Evolutionary conservation across 2,329 filamentous ascomycete genomes (phyloP).

Genomic region (Ciborinia camelliae): DNA sequence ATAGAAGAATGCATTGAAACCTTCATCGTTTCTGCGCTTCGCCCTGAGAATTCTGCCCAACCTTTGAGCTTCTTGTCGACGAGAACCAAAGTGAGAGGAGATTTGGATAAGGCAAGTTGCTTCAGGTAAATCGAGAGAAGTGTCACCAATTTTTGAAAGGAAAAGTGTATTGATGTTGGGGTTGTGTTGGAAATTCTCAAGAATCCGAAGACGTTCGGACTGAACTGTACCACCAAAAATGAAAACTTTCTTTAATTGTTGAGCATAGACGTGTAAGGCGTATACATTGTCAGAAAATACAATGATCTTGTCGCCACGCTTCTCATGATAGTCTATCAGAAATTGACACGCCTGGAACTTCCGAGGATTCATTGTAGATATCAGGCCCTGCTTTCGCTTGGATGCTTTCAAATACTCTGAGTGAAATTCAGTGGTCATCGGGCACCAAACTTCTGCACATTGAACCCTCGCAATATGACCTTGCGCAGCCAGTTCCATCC

Average conservation of each 20-base stretch:
- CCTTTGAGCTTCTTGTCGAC: conserved; percentile 92
- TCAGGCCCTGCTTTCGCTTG: conserved; percentile 61
- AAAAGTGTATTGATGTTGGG: conserved; percentile 88
- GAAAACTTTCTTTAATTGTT: conserved; percentile 79
- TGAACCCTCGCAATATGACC: conserved; percentile 96
- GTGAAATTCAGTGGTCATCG: conserved; percentile 98
- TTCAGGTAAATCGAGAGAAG: conserved; percentile 93
- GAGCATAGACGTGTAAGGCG: conserved; percentile 79
- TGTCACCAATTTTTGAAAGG: conserved; percentile 95
- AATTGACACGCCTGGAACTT: conserved; percentile 98
- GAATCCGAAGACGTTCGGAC: conserved; percentile 83
- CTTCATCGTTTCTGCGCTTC: conserved; percentile 93
- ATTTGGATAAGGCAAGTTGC: conserved; percentile 97
- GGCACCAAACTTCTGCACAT: conserved; percentile 98
- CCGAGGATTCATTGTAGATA: conserved; percentile 96
- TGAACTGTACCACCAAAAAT: conserved; percentile 79
- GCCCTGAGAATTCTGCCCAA: conserved; percentile 90
- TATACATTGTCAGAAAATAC: conserved; percentile 98
- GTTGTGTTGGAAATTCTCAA: conserved; percentile 95
- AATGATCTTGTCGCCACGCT: conserved; percentile 93
- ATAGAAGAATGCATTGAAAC: conserved; percentile 99
- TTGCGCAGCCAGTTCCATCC: conserved; percentile 97
- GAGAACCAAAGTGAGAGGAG: conserved; percentile 94
- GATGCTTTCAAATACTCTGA: conserved; percentile 80
- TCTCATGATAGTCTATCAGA: conserved; percentile 96